Base-by-base conservation (phyloP, 2,329 filamentous ascomycete genomes). In the Trichoderma sp. region DNA sequence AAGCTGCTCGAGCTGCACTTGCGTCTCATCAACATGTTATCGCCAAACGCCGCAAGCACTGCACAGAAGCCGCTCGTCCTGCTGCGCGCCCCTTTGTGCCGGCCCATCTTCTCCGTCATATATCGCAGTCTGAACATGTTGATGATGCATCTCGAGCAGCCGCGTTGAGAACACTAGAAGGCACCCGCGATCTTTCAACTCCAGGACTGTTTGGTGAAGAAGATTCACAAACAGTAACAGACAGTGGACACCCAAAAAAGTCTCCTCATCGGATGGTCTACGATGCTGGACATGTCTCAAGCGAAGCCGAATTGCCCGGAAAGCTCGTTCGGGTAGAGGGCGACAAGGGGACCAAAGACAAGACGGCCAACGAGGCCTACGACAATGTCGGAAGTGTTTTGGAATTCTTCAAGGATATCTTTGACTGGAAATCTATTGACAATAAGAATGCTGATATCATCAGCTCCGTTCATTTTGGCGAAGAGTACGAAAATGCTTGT, bases 401-500 rank as follows among this genome's bases (percentile, higher is more conserved):
- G 53, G 76, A 82, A 27, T 86, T 87, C 73, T 87, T 85, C 77
- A 78, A 79, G 61, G 78, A 83, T 13, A 77, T 81, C 40, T 87
- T 86, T 72, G 75, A 80, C 49, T 86, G 84, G 81, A 78, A 83
- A 33, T 86, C 83, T 0, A 83, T 87, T 68, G 83, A 88, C 76
- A 83, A 86, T 77, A 78, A 81, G 60, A 83, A 84, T 70, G 78
- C 81, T 74, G 77, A 81, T n/a, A 80, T 87, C 40, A 77, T 84
- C 70, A 85, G 83, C 74, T 83, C 81, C n/a, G 83, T 88, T 24
- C 85, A 88, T 72, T 87, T 85, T 73, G 83, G 81, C 4, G 69
- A 81, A 69, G 73, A 78, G 8, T 86, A 84, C 70, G 82, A 85
- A 72, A 87, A 87, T 75, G 85, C 86, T 43, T 86, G 81, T 83